phyloP scores from a whole-genome alignment of 1,284 basidiomycete species.

The Ganoderma boninense region DNA sequence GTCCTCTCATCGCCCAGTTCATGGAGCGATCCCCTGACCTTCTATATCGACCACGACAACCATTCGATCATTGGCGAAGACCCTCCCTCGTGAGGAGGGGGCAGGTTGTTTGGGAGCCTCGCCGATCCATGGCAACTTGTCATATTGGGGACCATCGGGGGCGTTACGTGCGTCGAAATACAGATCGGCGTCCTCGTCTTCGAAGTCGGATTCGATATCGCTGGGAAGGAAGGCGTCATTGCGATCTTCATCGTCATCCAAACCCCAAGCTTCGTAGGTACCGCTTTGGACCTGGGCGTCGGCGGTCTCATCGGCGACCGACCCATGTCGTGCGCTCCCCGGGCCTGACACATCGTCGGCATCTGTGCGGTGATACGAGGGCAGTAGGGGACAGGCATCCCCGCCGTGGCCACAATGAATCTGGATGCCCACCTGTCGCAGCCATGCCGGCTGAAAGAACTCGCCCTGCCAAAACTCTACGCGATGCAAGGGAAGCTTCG shows the following conservation, averaged over 20 bases:
- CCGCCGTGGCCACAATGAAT: conserved; percentile 10
- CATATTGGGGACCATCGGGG: neutral
- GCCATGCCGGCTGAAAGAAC: conserved; percentile 4
- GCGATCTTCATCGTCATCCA: neutral
- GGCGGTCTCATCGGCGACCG: no score
- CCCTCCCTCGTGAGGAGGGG: neutral
- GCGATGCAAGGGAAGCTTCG: neutral
- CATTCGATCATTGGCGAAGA: conserved; percentile 1
- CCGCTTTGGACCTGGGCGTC: no score
- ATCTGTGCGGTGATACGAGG: neutral
- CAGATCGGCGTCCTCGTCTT: neutral
- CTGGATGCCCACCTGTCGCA: conserved; percentile 5
- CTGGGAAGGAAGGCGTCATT: neutral
- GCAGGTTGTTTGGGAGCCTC: no score
- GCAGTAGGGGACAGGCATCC: neutral
- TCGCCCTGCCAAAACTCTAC: conserved; percentile 4
- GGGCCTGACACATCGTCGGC: no score
- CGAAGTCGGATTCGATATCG: neutral
- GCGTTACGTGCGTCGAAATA: neutral
- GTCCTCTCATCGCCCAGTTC: no score
- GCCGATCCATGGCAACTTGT: neutral
- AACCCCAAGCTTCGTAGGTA: no score
- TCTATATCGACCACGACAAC: conserved; percentile 18
- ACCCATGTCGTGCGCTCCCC: no score
- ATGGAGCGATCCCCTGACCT: neutral